Evolutionary conservation across 768 basidiomycete genomes (phyloP).

Genomic region (Boletus eberwhitei): DNA sequence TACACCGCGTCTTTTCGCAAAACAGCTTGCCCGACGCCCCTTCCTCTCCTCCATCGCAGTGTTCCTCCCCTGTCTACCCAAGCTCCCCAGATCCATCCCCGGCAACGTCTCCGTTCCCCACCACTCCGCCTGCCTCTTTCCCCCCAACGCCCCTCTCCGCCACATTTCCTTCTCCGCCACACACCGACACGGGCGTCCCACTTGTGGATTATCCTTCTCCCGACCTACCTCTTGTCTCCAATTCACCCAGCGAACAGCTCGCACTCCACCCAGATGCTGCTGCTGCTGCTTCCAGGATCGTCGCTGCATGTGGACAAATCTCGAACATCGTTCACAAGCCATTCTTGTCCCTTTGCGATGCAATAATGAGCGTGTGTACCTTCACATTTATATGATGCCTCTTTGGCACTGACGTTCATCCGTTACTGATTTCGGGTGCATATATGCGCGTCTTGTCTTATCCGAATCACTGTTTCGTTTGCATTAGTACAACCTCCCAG

Average conservation of each 20-base stretch:
- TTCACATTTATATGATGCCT: neutral
- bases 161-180: conserved; percentile 17
- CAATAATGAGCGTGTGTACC: conserved; percentile 59
- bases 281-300: conserved; percentile 58
- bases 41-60: conserved; percentile 11
- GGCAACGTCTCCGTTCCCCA: conserved; percentile 17
- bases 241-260: conserved; percentile 50
- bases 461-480: neutral
- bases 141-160: conserved; percentile 31
- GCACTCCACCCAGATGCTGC: conserved; percentile 58
- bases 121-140: conserved; percentile 26
- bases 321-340: conserved; percentile 62
- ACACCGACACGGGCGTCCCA: neutral
- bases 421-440: neutral
- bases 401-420: neutral
- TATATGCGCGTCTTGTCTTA: conserved; percentile 11
- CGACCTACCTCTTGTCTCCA: conserved; percentile 44
- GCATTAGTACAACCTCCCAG: conserved; percentile 66
- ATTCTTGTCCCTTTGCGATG: conserved; percentile 71
- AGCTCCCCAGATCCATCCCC: conserved; percentile 36
- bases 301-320: conserved; percentile 69
- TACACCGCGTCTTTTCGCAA: conserved; percentile 54
- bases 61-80: conserved; percentile 17
- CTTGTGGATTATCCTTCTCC: conserved; percentile 54
- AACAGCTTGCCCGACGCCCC: conserved; percentile 4